phyloP scores from a whole-genome alignment of 2,329 filamentous ascomycete species.

The Fusarium sambucinum region DNA sequence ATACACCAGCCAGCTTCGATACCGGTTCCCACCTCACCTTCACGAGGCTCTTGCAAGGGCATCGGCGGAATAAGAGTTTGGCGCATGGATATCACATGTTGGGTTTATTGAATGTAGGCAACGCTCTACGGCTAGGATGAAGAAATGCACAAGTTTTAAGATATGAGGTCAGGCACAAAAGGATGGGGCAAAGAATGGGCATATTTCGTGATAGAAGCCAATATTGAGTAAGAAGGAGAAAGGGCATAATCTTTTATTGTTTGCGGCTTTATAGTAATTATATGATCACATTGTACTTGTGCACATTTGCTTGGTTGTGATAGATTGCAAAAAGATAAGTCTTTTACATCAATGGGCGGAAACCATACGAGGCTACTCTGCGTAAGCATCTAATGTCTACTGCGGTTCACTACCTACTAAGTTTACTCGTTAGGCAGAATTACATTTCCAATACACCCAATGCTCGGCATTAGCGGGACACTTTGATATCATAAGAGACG shows the following conservation, averaged over 20 bases:
- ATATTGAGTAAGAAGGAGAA: constrained; percentile 5
- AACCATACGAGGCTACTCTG: neutral
- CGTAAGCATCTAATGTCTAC: neutral
- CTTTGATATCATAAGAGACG: too few species aligned
- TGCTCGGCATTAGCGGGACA: too few species aligned
- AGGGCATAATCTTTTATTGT: constrained; percentile 12
- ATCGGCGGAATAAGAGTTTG: constrained; percentile 68
- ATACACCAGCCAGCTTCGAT: constrained; percentile 92
- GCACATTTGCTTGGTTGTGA: neutral
- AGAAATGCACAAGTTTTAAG: constrained; percentile 9
- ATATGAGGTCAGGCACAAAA: constrained; percentile 11
- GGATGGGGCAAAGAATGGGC: constrained; percentile 13
- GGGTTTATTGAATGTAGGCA: constrained; percentile 29
- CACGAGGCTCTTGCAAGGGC: constrained; percentile 90
- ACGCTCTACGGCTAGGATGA: constrained; percentile 19
- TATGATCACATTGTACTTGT: constrained; percentile 26
- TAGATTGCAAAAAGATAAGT: neutral
- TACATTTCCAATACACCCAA: neutral
- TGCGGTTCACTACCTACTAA: neutral
- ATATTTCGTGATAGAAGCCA: constrained; percentile 11
- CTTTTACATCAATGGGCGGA: neutral
- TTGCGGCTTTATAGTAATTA: constrained; percentile 29
- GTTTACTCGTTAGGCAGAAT: neutral
- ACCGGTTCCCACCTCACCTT: constrained; percentile 86
- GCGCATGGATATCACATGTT: neutral